Base-by-base conservation (phyloP, 2,329 filamentous ascomycete species). In the Chrysoporthe cubensis region DNA sequence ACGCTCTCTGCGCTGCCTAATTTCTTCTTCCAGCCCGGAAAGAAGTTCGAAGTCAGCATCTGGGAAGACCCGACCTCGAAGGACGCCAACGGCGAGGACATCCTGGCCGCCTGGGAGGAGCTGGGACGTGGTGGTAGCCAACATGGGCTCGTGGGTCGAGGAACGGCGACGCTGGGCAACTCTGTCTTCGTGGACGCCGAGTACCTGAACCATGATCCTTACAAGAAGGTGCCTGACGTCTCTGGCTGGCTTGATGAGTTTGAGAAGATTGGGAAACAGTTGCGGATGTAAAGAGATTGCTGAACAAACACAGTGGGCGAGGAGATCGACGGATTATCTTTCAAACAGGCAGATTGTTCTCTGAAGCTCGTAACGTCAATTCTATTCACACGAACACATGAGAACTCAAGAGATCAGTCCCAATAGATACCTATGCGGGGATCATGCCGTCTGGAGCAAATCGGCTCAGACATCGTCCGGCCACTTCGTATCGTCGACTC, bases 1-100 rank as follows among this genome's bases (percentile, higher is more conserved):
- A 44, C 52, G 50, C 71, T 70, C 1, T 58, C 64, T 1, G 50
- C 42, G 1, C 66, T 71, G 1, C 72, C 70, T 0, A 62, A 63
- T 4, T 79, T 79, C 73, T 79, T 79, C 72, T 79, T 79, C 71
- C 71, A 71, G 0, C 71, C 71, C 0, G 74, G 74, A 0, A 71
- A 71, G 9, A 67, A 68, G 18, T 77, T 79, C 68, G 63, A 72
- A 14, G 73, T 76, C 26, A 73, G 72, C 0, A 72, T 79, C 2
- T 78, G 74, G 73, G 69, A 74, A 44, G 78, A 79, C 34, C 65
- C 67, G 1, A 62, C 48, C 0, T 14, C 64, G 18, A 16, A 26
- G 18, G 18, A n/a, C 7, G 21, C 34, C 9, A 34, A 62, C 16
- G 50, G 58, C 2, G 64, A 56, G 9, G 9, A 48, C 4, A 62